Evolutionary conservation across 169 alveolate genomes (phyloP).

Genomic region (Hepatocystis sp.): DNA sequence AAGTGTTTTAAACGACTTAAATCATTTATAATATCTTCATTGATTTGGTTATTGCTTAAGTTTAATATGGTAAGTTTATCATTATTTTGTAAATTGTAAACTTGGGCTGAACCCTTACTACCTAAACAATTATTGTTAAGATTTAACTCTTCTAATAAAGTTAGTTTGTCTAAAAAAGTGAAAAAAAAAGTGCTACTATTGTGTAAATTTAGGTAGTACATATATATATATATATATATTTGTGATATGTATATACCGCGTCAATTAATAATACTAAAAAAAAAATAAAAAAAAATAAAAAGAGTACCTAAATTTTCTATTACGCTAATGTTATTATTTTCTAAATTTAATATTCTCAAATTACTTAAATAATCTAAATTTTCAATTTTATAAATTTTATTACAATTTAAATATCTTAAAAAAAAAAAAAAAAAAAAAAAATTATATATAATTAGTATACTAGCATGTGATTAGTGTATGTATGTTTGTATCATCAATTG

Average conservation of each 20-base stretch:
- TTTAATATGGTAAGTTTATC: constrained; percentile 34
- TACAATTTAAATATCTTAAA: constrained; percentile 42
- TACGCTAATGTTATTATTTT: constrained; percentile 37
- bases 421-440: not conserved
- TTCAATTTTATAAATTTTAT: constrained; percentile 47
- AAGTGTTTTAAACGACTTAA: constrained; percentile 5
- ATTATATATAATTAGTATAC: no score
- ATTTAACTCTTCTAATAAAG: constrained; percentile 47
- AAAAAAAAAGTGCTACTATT: not conserved
- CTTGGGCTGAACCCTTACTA: constrained; percentile 23
- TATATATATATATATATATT: no score
- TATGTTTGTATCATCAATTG: no score
- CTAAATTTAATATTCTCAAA: constrained; percentile 50
- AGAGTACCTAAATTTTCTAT: constrained; percentile 65
- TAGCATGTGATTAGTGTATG: no score
- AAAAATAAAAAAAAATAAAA: not conserved
- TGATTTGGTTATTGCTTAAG: constrained; percentile 35
- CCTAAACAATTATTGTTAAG: constrained; percentile 53
- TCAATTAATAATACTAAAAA: not conserved
- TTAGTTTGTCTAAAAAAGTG: constrained; percentile 16
- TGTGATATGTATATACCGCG: no score
- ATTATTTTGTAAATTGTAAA: constrained; percentile 13
- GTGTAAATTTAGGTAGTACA: no score
- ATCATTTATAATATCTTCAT: constrained; percentile 50
- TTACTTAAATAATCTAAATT: constrained; percentile 25